Percentiles rank a stretch among this genome's conserved stretches.
Conservation (phyloP, 108 stramenopile genomes). For the Pseudonitzschia pungens region DNA sequence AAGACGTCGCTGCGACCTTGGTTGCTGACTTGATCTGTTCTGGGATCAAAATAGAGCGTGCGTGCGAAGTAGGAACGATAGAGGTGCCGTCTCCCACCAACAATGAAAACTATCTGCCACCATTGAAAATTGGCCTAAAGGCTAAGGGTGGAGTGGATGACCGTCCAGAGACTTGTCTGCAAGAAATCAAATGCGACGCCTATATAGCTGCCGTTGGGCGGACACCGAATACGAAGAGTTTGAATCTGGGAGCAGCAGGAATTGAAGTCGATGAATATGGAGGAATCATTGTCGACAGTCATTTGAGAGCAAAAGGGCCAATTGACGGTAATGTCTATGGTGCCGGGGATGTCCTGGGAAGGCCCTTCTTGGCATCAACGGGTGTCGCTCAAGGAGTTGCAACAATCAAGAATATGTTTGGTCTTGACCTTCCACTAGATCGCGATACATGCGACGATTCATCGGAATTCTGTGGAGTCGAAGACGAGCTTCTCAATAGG, state of each 20-base stretch:
- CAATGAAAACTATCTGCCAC: slow-evolving; percentile 35
- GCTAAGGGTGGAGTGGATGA: slow-evolving; percentile 54
- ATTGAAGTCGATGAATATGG: slow-evolving; percentile 71
- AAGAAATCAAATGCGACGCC: slow-evolving; percentile 61
- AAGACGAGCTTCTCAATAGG: slow-evolving; percentile 27
- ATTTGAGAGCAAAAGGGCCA: slow-evolving; percentile 48
- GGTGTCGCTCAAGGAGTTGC: slow-evolving; percentile 78
- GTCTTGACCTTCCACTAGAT: background rate
- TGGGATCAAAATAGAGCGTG: slow-evolving; percentile 66
- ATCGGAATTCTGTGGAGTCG: slow-evolving; percentile 34
- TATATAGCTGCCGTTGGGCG: slow-evolving; percentile 83
- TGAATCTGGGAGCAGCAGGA: slow-evolving; percentile 66
- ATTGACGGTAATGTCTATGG: slow-evolving; percentile 66
- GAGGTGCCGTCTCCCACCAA: slow-evolving; percentile 42
- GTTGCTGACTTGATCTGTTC: slow-evolving; percentile 55
- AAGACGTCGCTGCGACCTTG: slow-evolving; percentile 54
- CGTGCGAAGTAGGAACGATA: slow-evolving; percentile 63
- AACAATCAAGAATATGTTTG: slow-evolving; percentile 60
- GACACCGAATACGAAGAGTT: slow-evolving; percentile 68
- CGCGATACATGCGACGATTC: slow-evolving; percentile 18
- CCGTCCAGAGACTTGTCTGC: slow-evolving; percentile 28
- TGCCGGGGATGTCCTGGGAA: slow-evolving; percentile 80
- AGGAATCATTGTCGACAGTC: slow-evolving; percentile 61
- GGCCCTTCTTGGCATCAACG: slow-evolving; percentile 80
- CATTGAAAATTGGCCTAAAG: slow-evolving; percentile 56